Evolutionary conservation across 2,329 filamentous ascomycete species (phyloP), one percentile per base, ranked within the genome.

Genomic region (Penicillium thymicola): DNA sequence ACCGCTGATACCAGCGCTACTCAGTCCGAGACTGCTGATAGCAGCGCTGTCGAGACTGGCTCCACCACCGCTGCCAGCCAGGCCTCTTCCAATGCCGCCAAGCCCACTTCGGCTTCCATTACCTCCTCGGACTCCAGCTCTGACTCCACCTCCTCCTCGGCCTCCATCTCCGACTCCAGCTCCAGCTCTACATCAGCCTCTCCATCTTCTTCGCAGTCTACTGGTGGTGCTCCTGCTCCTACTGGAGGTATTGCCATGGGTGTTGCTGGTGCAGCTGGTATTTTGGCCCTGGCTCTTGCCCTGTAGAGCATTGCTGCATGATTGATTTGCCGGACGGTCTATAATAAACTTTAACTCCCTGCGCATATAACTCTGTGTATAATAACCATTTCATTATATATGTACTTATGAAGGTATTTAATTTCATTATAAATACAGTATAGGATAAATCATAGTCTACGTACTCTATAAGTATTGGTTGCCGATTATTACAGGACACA

Each of bases 261-360:
- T 34, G 36, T 70, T 42, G 62, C 61, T 10, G 64, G 67, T 43
- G 61, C 61, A n/a, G 65, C 59, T 50, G 66, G 65, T 48, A 28
- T 66, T 23, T 49, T 70, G 44, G 67, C 66, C 42, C 51, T 68
- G 37, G 66, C 61, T 41, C 43, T 68, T 52, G 66, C 67, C 47
- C 63, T 70, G 51, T 70, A 63, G 55, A 51, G 34, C 11, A 36
- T 25, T 37, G 2, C 5, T 9, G 3, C 4, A 38, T 11, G 7
- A 18, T 32, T 34, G 21, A 25, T 48, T 25, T 48, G 8, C 13
- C 18, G 2, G 21, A 21, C 2, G 6, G 13, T 45, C 23, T 11
- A 45, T 46, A 23, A 23, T 23, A 7, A 16, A 11, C 43, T 7
- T 28, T 23, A 5, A 21, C 18, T 16, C 14, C 9, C 9, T 6